A percentile compares a stretch with the other conserved stretches of the same genome.
These are phyloP conservation scores for Fusarium tanahbumbuense DNA, from an alignment of 2,329 filamentous ascomycete genomes.

Conservation along the genomic window DNA sequence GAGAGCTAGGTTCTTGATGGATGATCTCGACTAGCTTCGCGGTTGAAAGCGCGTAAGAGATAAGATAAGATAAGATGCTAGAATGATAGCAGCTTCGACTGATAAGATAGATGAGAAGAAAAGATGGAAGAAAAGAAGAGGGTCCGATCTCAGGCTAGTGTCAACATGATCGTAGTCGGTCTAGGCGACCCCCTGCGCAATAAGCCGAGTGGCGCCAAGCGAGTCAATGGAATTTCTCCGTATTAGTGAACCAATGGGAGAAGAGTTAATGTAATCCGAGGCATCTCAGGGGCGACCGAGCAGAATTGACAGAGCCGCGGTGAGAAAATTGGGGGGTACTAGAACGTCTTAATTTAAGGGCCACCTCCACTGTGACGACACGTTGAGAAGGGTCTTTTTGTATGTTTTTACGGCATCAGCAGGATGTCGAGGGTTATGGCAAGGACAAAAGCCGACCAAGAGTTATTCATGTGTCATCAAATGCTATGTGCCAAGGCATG, in stretches of 20 bases:
- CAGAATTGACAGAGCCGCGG: constrained; percentile 45
- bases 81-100: not conserved
- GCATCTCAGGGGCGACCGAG: constrained; percentile 42
- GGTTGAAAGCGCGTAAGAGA: constrained; percentile 19
- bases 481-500: not conserved
- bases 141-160: constrained; percentile 46
- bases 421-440: not conserved
- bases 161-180: constrained; percentile 43
- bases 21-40: constrained; percentile 13
- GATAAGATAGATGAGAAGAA: constrained; percentile 19
- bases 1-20: not conserved
- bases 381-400: constrained; percentile 28
- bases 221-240: constrained; percentile 40
- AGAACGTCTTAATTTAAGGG: constrained; percentile 34
- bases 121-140: constrained; percentile 38
- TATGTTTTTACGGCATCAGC: not conserved
- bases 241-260: constrained; percentile 39
- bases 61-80: constrained; percentile 14
- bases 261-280: constrained; percentile 46
- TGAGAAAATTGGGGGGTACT: constrained; percentile 36
- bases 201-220: constrained; percentile 39
- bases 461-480: constrained; percentile 1
- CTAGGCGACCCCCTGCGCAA: constrained; percentile 39
- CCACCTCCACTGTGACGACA: constrained; percentile 39
- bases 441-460: not conserved